These are phyloP conservation scores for Arthrobotrys iridis DNA, from an alignment of 2,329 filamentous ascomycete genomes.

Conservation along the genomic window DNA sequence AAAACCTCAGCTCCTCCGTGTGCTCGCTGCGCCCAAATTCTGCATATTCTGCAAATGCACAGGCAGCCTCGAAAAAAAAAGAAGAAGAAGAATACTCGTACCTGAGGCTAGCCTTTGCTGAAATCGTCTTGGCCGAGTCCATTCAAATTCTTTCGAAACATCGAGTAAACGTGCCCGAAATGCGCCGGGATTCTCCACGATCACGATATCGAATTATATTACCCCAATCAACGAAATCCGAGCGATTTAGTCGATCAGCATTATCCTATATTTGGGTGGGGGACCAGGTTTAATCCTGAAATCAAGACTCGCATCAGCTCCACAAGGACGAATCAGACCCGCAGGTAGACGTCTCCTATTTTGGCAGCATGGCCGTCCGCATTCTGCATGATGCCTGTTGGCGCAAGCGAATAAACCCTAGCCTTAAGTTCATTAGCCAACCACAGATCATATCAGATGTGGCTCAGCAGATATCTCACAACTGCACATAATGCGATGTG, in stretches of 20 bases:
- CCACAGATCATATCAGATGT: not conserved
- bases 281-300: slow-evolving; percentile 28
- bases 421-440: not conserved
- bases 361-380: slow-evolving; percentile 14
- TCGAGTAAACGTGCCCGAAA: not conserved
- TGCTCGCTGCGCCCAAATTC: slow-evolving; percentile 1
- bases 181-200: slow-evolving; percentile 9
- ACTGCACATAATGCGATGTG: not conserved
- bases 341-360: slow-evolving; percentile 24
- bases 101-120: not conserved
- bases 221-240: not conserved
- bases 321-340: slow-evolving; percentile 31
- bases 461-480: not conserved
- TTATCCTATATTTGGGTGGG: slow-evolving; percentile 38
- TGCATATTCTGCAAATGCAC: not conserved
- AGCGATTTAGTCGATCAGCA: slow-evolving; percentile 3
- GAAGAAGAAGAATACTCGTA: no score
- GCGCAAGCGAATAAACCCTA: slow-evolving; percentile 25
- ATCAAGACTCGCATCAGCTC: slow-evolving; percentile 17
- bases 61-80: no score
- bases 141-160: no score
- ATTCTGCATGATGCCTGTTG: slow-evolving; percentile 34
- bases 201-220: slow-evolving; percentile 10
- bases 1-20: slow-evolving; percentile 28
- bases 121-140: not conserved